These are phyloP conservation scores for Microdochium paspali DNA, from an alignment of 2,329 filamentous ascomycete genomes.

Conservation along the genomic window DNA sequence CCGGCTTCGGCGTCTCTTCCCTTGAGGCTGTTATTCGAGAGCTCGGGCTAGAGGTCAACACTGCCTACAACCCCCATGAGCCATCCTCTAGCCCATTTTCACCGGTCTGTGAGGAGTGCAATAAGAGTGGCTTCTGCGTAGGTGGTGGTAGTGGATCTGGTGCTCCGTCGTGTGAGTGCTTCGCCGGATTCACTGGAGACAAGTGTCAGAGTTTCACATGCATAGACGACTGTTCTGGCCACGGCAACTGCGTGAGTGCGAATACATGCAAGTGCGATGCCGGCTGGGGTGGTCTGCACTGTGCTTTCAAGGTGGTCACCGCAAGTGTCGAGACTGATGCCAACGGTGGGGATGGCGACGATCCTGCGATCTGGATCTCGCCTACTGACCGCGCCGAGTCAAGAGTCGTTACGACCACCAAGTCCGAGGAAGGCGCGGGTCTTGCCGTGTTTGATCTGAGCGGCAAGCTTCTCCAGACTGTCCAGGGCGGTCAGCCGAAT, in stretches of 20 bases:
- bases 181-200: constrained; percentile 28
- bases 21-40: constrained; percentile 21
- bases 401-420: constrained; percentile 41
- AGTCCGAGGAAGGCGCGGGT: constrained; percentile 36
- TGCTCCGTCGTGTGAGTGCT: constrained; percentile 25
- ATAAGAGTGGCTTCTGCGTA: constrained; percentile 26
- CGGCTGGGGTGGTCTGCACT: constrained; percentile 34
- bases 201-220: constrained; percentile 26
- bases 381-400: constrained; percentile 28
- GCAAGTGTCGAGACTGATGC: constrained; percentile 31
- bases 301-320: constrained; percentile 31
- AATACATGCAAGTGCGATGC: constrained; percentile 29
- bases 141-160: constrained; percentile 2
- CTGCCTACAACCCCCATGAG: constrained; percentile 25
- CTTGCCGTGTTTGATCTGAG: constrained; percentile 38
- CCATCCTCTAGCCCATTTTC: constrained; percentile 11
- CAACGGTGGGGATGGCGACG: constrained; percentile 33
- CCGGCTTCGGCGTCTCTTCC: constrained; percentile 28
- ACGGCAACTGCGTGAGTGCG: constrained; percentile 29
- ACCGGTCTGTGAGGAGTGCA: constrained; percentile 24
- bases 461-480: constrained; percentile 35
- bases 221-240: constrained; percentile 27
- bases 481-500: constrained; percentile 36
- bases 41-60: constrained; percentile 24
- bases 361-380: constrained; percentile 39